Evolutionary conservation across 805 yeast genomes (phyloP), one percentile per base, ranked within the genome.

Genomic region (Metschnikowia borealis): DNA sequence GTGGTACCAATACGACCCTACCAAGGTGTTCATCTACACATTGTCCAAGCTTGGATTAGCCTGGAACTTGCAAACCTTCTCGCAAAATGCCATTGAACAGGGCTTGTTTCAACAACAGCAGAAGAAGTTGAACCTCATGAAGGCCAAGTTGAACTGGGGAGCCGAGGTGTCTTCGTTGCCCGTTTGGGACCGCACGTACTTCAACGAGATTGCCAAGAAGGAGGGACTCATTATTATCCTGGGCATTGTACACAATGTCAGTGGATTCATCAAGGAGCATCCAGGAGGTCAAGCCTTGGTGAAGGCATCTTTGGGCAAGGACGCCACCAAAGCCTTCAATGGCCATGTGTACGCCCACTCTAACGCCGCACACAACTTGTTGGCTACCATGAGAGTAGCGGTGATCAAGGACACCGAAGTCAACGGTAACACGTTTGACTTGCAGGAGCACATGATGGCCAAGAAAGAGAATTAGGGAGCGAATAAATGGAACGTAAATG

Each of bases 1-100:
- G 65, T 87, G 94, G 94, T 87, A 83, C 75, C 92, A 87, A 76
- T 87, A 82, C 64, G 95, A 87, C 66, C 95, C 95, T 58, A 86
- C 94, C 45, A 87, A 87, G 70, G 62, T 80, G 44, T 60, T 78
- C 47, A 85, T 87, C 59, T 86, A 75, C 68, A 29, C 67, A 6
- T 68, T 79, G 49, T 84, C 87, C 14, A 77, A 83, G 66, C 51
- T 85, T 29, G 94, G 94, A 35, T 68, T 87, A 54, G 83, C 91
- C 20, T 81, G 79, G 70, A 83, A 85, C 72, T 75, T 87, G 70
- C 85, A 85, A 66, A 85, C 82, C 44, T 86, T 86, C 66, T 82
- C 90, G 21, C 87, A 82, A 65, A 84, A 85, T 62, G 90, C 91
- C 42, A 86, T 87, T 63, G 86, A 86, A 62, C 92, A 87, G 70